These are phyloP conservation scores for Pseudocercospora fuligena DNA, from an alignment of 2,329 filamentous ascomycete species.

Conservation along the genomic window DNA sequence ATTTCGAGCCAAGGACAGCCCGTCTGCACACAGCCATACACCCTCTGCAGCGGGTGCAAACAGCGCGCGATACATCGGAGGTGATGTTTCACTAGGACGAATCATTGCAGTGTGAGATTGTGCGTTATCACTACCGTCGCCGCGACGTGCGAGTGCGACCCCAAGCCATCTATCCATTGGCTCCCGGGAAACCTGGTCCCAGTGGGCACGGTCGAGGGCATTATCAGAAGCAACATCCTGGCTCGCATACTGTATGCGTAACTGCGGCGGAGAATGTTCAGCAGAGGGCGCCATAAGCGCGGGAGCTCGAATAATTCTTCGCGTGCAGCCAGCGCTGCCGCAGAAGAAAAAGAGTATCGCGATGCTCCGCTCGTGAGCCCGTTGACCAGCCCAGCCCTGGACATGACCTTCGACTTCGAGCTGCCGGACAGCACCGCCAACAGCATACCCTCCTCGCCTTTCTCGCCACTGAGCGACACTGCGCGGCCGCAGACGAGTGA, in stretches of 20 bases:
- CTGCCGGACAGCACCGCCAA: constrained; percentile 22
- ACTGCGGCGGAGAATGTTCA: constrained; percentile 16
- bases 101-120: background rate
- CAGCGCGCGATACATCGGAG: background rate
- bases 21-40: background rate
- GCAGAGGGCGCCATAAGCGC: constrained; percentile 14
- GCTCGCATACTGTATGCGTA: constrained; percentile 12
- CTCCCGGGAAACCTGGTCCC: background rate
- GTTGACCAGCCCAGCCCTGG: constrained; percentile 21
- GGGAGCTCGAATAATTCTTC: constrained; percentile 10
- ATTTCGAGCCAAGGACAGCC: background rate
- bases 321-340: constrained; percentile 8
- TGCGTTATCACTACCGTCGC: constrained; percentile 1
- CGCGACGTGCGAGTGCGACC: constrained; percentile 5
- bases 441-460: constrained; percentile 20
- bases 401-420: constrained; percentile 40
- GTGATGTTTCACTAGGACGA: constrained; percentile 6
- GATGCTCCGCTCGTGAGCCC: constrained; percentile 32
- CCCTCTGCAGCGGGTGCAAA: too few species aligned
- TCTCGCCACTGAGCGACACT: constrained; percentile 22
- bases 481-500: constrained; percentile 33
- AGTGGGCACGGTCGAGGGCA: background rate
- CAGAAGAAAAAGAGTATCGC: constrained; percentile 6
- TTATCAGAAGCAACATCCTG: constrained; percentile 8
- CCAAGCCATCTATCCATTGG: background rate